Evolutionary conservation across 2,329 filamentous ascomycete genomes (phyloP).

Genomic region (Decorospora gaudefroyi): DNA sequence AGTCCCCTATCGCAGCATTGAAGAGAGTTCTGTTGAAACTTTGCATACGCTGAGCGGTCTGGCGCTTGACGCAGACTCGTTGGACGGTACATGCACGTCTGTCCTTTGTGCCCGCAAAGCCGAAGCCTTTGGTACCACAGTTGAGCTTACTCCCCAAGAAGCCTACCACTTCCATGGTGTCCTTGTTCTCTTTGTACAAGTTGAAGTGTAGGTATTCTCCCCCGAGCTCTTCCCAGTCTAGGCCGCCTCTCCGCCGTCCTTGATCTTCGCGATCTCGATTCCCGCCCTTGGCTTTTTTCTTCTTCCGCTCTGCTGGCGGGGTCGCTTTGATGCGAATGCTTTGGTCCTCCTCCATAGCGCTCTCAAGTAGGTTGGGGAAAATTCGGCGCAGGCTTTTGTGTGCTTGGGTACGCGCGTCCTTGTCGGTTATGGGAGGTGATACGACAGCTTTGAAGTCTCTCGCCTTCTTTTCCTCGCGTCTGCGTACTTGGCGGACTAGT

Average conservation of each 20-base stretch:
- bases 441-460: conserved; percentile 59
- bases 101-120: conserved; percentile 91
- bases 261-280: conserved; percentile 30
- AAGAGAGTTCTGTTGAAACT: conserved; percentile 64
- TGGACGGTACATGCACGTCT: conserved; percentile 84
- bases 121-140: conserved; percentile 68
- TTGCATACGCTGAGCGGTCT: conserved; percentile 66
- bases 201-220: conserved; percentile 88
- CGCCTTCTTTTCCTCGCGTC: conserved; percentile 60
- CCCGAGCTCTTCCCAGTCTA: conserved; percentile 68
- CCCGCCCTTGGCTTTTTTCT: conserved; percentile 30
- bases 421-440: conserved; percentile 62
- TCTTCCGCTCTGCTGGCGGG: conserved; percentile 45
- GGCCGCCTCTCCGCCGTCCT: conserved; percentile 36
- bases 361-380: conserved; percentile 78
- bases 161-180: conserved; percentile 88
- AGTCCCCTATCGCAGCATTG: conserved; percentile 74
- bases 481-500: conserved; percentile 60
- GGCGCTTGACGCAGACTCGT: conserved; percentile 69
- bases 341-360: conserved; percentile 72
- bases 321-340: conserved; percentile 62
- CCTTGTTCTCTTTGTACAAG: conserved; percentile 94
- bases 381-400: conserved; percentile 74
- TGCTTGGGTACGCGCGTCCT: conserved; percentile 64
- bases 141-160: conserved; percentile 76